Evolutionary conservation across 225 moss, liverwort and hornwort species (phyloP), one percentile per base, ranked within the genome.

Genomic region (Pseudoscleropodium purum): DNA sequence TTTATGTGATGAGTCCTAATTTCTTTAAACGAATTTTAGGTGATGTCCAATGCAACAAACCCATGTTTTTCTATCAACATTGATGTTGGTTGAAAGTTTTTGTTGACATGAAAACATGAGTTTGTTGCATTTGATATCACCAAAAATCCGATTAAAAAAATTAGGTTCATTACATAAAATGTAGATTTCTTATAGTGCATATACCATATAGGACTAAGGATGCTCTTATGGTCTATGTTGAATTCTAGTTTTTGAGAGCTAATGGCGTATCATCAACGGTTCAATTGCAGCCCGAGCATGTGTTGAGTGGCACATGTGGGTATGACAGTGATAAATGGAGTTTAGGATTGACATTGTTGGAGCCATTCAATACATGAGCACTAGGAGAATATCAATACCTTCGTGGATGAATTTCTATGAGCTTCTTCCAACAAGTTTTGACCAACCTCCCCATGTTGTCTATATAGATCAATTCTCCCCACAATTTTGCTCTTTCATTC

Each of bases 401-500:
- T 56, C 20, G 8, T 20, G 20, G 56, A 56, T 56, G 56, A 56
- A 20, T 56, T 56, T 97, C 90, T 98, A 96, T 90, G 94, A 93
- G 94, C 94, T 98, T 47, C 47, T 47, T 54, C 5, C 13, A 51
- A 14, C 93, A 76, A 96, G 97, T 91, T 94, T 96, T 75, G 95
- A 94, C 27, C 95, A 95, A 90, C 94, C 97, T 90, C 94, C 54
- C 54, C 17, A 2, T 54, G 18, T 54, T 18, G 6, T 17, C 97
- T 95, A 94, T 60, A 79, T 93, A 29, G 90, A 90, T 89, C 94
- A 92, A 82, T 97, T 97, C 91, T 98, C 98, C 70, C 94, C 92
- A 63, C 96, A 97, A 91, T 97, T 98, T 90, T 97, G 95, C 93
- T 95, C 95, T 43, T 96, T 96, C 85, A 96, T 98, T 93, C 91